Evolutionary conservation across 495 filamentous ascomycete species (phyloP).

Genomic region (Podospora comata): DNA sequence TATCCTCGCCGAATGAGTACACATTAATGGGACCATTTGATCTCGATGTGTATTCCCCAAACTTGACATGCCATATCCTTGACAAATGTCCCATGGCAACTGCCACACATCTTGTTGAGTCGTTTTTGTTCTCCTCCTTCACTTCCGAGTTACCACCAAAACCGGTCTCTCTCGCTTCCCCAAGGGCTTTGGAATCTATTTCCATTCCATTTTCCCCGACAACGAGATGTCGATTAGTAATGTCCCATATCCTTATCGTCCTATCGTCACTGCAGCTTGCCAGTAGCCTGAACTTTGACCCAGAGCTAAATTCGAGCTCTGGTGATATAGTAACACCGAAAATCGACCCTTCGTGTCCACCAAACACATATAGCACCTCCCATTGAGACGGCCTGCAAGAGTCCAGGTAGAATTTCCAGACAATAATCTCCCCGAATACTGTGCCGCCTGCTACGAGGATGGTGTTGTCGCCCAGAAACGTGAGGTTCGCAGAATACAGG

Average conservation of each 20-base stretch:
- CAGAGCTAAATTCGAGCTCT: slow-evolving; percentile 41
- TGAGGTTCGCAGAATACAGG: slow-evolving; percentile 78
- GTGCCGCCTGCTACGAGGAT: slow-evolving; percentile 84
- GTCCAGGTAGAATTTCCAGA: slow-evolving; percentile 69
- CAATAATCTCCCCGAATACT: slow-evolving; percentile 86
- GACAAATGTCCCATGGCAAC: slow-evolving; percentile 80
- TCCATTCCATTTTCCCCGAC: slow-evolving; percentile 17
- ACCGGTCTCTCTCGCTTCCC: slow-evolving; percentile 47
- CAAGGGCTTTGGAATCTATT: slow-evolving; percentile 14
- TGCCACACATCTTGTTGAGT: slow-evolving; percentile 48
- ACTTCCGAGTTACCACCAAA: slow-evolving; percentile 39
- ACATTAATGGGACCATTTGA: slow-evolving; percentile 38
- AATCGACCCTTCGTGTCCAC: slow-evolving; percentile 89
- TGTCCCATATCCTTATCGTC: slow-evolving; percentile 85
- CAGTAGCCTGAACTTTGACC: slow-evolving; percentile 54
- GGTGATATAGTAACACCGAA: slow-evolving; percentile 82
- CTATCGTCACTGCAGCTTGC: slow-evolving; percentile 95
- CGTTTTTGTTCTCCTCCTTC: slow-evolving; percentile 19
- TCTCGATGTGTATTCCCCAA: slow-evolving; percentile 30
- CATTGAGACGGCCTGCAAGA: slow-evolving; percentile 9
- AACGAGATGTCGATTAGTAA: slow-evolving; percentile 42
- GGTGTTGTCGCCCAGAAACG: slow-evolving; percentile 51
- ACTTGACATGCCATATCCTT: slow-evolving; percentile 82
- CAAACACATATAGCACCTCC: slow-evolving; percentile 67
- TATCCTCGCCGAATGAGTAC: slow-evolving; percentile 78